These are phyloP conservation scores for Amylocarpus encephaloides DNA, from an alignment of 2,329 filamentous ascomycete genomes.

Conservation along the genomic window DNA sequence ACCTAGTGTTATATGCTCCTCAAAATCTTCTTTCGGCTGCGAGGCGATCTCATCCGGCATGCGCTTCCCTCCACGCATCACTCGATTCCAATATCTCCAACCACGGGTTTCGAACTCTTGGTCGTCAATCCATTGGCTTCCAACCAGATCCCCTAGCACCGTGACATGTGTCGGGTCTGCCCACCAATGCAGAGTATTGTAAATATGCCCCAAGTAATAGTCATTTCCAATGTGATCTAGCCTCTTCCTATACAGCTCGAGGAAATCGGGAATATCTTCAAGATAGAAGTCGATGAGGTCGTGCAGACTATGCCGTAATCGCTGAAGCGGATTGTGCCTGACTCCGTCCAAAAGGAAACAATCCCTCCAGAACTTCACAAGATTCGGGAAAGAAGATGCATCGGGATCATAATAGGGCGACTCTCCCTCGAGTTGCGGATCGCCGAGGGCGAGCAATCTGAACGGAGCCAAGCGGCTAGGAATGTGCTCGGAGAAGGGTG, in stretches of 20 bases:
- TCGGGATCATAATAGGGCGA: conserved; percentile 65
- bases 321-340: conserved; percentile 43
- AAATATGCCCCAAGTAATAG: conserved; percentile 89
- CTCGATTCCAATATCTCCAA: conserved; percentile 70
- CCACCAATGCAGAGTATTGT: conserved; percentile 79
- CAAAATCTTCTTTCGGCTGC: conserved; percentile 38
- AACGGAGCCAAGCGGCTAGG: conserved; percentile 57
- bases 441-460: conserved; percentile 78
- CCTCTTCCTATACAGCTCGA: conserved; percentile 67
- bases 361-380: conserved; percentile 34
- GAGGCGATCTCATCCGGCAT: conserved; percentile 53
- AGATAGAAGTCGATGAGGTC: conserved; percentile 55
- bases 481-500: conserved; percentile 22
- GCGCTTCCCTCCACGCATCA: conserved; percentile 63
- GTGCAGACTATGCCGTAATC: conserved; percentile 48
- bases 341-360: conserved; percentile 31
- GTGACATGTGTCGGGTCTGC: conserved; percentile 77
- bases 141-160: conserved; percentile 84
- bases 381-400: conserved; percentile 48
- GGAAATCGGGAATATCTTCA: conserved; percentile 61
- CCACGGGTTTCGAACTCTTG: conserved; percentile 73
- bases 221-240: conserved; percentile 92
- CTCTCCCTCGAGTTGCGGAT: conserved; percentile 91
- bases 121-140: conserved; percentile 90
- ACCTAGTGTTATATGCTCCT: conserved; percentile 27